A percentile compares a stretch with the other conserved stretches of the same genome.
Evolutionary conservation across 2,329 filamentous ascomycete genomes (phyloP).

Genomic region (Monosporascus sp.): DNA sequence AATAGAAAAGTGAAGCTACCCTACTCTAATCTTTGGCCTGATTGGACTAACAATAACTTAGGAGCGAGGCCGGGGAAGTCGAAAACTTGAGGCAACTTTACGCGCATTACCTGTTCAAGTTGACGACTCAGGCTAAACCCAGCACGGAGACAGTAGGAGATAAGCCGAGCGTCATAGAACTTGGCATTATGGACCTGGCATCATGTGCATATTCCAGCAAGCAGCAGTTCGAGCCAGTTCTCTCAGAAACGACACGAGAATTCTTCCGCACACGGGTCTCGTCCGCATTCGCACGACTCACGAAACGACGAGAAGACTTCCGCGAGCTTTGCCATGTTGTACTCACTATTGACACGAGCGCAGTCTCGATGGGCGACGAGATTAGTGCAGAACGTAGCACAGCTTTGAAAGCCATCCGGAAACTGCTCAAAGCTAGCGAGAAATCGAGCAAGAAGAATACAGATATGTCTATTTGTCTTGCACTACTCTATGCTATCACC

Average conservation of each 20-base stretch:
- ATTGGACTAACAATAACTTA: slow-evolving; percentile 24
- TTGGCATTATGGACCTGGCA: slow-evolving; percentile 48
- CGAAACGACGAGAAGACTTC: slow-evolving; percentile 48
- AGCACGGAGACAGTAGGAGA: slow-evolving; percentile 23
- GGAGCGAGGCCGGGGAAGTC: slow-evolving; percentile 24
- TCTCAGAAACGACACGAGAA: slow-evolving; percentile 51
- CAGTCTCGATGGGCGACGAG: slow-evolving; percentile 50
- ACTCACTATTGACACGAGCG: slow-evolving; percentile 45
- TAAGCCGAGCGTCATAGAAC: slow-evolving; percentile 31
- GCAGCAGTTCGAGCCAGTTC: slow-evolving; percentile 33
- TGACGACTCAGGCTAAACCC: slow-evolving; percentile 36
- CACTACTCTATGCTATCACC: slow-evolving; percentile 76
- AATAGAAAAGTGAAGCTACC: slow-evolving; percentile 25
- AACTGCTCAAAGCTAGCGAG: slow-evolving; percentile 40
- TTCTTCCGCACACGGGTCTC: slow-evolving; percentile 52
- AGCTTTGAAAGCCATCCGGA: slow-evolving; percentile 47
- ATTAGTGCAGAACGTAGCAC: slow-evolving; percentile 47
- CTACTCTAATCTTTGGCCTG: slow-evolving; percentile 6
- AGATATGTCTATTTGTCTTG: slow-evolving; percentile 56
- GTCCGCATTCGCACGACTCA: slow-evolving; percentile 53
- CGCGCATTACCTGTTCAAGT: slow-evolving; percentile 49
- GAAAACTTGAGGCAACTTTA: slow-evolving; percentile 45
- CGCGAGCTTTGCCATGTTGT: slow-evolving; percentile 49
- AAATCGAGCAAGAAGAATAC: slow-evolving; percentile 31
- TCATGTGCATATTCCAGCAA: slow-evolving; percentile 50